phyloP scores from a whole-genome alignment of 1,284 basidiomycete genomes.

The Ceratobasidium sp. region DNA sequence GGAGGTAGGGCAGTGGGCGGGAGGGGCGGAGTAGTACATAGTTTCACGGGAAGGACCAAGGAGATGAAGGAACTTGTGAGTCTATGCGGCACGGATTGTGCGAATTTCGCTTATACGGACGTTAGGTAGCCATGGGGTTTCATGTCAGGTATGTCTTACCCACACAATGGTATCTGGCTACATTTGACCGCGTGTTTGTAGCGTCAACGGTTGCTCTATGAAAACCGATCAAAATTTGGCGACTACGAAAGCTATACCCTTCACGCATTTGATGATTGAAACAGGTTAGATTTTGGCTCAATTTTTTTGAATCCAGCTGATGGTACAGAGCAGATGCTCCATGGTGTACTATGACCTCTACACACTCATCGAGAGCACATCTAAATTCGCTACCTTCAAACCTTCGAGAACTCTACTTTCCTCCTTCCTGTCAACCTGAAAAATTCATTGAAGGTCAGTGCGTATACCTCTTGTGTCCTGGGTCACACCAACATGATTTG shows the following conservation, averaged over 20 bases:
- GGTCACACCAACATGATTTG: background rate
- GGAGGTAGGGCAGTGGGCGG: slow-evolving; percentile 69
- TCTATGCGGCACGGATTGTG: slow-evolving; percentile 52
- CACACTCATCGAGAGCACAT: slow-evolving; percentile 77
- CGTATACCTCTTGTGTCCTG: background rate
- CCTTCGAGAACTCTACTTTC: slow-evolving; percentile 68
- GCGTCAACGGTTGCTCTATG: slow-evolving; percentile 86
- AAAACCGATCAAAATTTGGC: slow-evolving; percentile 83
- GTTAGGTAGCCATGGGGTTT: slow-evolving; percentile 79
- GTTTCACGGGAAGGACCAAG: slow-evolving; percentile 80
- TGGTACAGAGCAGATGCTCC: slow-evolving; percentile 73
- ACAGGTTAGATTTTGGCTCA: slow-evolving; percentile 10
- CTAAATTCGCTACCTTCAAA: slow-evolving; percentile 67
- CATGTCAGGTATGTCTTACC: slow-evolving; percentile 67
- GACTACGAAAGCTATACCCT: slow-evolving; percentile 65
- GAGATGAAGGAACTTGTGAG: slow-evolving; percentile 81
- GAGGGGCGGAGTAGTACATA: slow-evolving; percentile 85
- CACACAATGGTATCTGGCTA: background rate
- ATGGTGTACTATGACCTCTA: slow-evolving; percentile 85
- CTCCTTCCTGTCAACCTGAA: slow-evolving; percentile 74
- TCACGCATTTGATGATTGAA: slow-evolving; percentile 41
- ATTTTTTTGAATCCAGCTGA: slow-evolving; percentile 49
- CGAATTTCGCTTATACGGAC: slow-evolving; percentile 19
- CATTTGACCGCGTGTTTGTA: slow-evolving; percentile 51
- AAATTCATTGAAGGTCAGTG: slow-evolving; percentile 68